Conservation (phyloP, 2,329 filamentous ascomycete species). For the Furcasterigmium furcatum region DNA sequence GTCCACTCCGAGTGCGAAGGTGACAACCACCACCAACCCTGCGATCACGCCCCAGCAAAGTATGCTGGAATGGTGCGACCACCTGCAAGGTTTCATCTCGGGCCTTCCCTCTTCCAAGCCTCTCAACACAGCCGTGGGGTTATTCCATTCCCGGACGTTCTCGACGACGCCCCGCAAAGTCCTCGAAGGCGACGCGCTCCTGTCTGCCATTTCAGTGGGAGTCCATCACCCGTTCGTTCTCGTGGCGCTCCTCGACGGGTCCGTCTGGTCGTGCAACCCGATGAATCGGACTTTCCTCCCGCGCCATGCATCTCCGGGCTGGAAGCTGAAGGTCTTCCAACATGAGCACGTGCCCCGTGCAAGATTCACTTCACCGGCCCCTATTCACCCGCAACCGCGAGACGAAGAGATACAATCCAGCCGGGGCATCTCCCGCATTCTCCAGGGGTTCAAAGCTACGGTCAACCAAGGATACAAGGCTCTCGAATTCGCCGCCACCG, state of each 20-base stretch:
- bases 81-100: slow-evolving; percentile 51
- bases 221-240: slow-evolving; percentile 50
- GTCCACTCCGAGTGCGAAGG: slow-evolving; percentile 46
- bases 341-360: slow-evolving; percentile 46
- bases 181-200: slow-evolving; percentile 46
- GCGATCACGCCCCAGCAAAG: slow-evolving; percentile 50
- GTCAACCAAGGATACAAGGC: slow-evolving; percentile 42
- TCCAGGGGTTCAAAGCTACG: slow-evolving; percentile 49
- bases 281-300: slow-evolving; percentile 37
- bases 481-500: slow-evolving; percentile 1
- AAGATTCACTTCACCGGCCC: slow-evolving; percentile 13
- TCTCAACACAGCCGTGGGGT: slow-evolving; percentile 48
- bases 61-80: slow-evolving; percentile 51
- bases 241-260: slow-evolving; percentile 51
- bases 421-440: slow-evolving; percentile 46
- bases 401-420: background rate
- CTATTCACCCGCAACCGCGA: background rate
- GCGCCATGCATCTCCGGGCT: slow-evolving; percentile 30
- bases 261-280: slow-evolving; percentile 45
- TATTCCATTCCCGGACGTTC: slow-evolving; percentile 44
- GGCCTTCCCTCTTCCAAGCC: slow-evolving; percentile 50
- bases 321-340: slow-evolving; percentile 45
- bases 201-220: slow-evolving; percentile 47
- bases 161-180: slow-evolving; percentile 51
- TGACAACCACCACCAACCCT: slow-evolving; percentile 48